Base-by-base conservation (phyloP, 225 moss, liverwort and hornwort genomes). In the Bryoerythrophyllum caledonicum region DNA sequence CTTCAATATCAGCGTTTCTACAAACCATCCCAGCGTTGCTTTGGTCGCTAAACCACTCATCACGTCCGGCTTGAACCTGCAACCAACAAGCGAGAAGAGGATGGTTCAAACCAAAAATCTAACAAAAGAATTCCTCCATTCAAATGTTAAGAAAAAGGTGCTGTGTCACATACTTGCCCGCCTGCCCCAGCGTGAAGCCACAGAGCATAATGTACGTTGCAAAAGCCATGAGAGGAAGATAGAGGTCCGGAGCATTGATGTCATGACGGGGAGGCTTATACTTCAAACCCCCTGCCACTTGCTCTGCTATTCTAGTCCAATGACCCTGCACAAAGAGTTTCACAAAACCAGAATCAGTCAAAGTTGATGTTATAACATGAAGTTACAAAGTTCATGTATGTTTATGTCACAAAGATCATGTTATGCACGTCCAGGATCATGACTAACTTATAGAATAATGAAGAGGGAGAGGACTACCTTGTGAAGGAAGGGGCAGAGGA, bases 241-340 rank as follows among this genome's bases (percentile, higher is more conserved):
- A 99, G 30, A 99, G 84, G 67, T 99, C 95, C 17, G 95, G 99
- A 38, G 95, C 95, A 79, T 99, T 99, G 74, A 95, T 95, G 65
- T 99, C 99, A 77, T 93, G 91, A 51, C 95, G 88, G 67, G 95
- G 99, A 76, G 95, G 95, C 78, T 93, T 99, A 32, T 99, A 95
- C 24, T 91, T 99, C 65, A 99, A 87, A 37, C 99, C 93, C 27
- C 99, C 95, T 56, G 93, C 95, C 74, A 99, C 97, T 86, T 99
- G 95, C 83, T 99, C 99, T 57, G 95, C 91, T 79, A 99, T 95
- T 80, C 95, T 89, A 48, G 99, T 93, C 95, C 95, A 95, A 86
- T 95, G 93, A 32, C 95, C 95, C 95, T 97, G 83, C 61, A 68
- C 17, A 30, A 57, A 67, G 51, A 63, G 30, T 69, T 30, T 21